Evolutionary conservation across 176 grass and related monocot genomes (phyloP), one percentile per base, ranked within the genome.

Genomic region (Pontederia paniculata): DNA sequence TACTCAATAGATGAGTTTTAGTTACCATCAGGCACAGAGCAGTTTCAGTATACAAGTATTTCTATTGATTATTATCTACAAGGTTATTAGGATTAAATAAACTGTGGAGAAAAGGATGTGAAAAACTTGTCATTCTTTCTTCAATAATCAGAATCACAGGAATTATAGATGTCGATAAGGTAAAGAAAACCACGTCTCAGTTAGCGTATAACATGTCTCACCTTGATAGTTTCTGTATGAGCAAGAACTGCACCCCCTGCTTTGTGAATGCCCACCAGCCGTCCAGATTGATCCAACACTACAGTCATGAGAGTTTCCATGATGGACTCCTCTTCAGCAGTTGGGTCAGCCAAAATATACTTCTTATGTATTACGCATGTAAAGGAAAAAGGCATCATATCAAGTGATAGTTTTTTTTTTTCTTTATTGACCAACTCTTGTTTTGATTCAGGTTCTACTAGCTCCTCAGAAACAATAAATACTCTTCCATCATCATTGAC

Each of bases 401-500:
- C 23, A 42, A 90, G 68, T 46, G 15, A 69, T 44, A 97, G 83
- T 74, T 90, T 97, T 71, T 80, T 97, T 67, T 76, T 89, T 70
- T 84, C 86, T 81, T 82, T 97, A 56, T 97, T 97, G 19, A 97
- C 83, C 61, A 84, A 87, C 63, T 87, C 82, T 73, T 77, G 57
- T 76, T 81, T 88, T 22, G 58, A 76, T 48, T 84, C 72, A 22
- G 50, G 67, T 76, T 90, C 83, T 16, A 73, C n/a, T 41, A 14
- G 81, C 49, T 78, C 77, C 57, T 60, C 74, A 16, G 73, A 54
- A 58, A 90, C 77, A 51, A 86, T 74, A 76, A 90, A 72, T 58
- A 97, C 83, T 79, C 74, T 81, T 42, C 91, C 91, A 71, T 97
- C 86, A 23, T 90, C 91, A 58, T 76, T 82, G 48, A 97, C 83